phyloP scores from a whole-genome alignment of 352 stramenopile genomes.

The Pythium phragmiticola region DNA sequence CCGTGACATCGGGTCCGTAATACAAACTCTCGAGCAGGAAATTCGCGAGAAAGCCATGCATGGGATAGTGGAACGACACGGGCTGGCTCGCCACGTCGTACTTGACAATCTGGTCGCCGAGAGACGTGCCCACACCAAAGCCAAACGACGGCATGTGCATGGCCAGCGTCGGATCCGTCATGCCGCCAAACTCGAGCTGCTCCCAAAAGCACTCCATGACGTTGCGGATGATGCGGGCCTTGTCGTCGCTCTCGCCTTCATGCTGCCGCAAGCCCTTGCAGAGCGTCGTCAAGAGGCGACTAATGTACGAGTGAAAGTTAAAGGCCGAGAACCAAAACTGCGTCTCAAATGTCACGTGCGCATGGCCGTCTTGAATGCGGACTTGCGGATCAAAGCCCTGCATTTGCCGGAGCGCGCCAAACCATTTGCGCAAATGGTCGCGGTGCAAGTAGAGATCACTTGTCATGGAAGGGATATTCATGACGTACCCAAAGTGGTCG shows the following conservation, averaged over 20 bases:
- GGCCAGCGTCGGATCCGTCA: slow-evolving; percentile 43
- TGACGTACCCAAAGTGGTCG: slow-evolving; percentile 94
- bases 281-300: slow-evolving; percentile 57
- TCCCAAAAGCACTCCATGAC: slow-evolving; percentile 75
- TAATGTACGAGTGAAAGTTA: slow-evolving; percentile 81
- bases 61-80: slow-evolving; percentile 89
- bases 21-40: slow-evolving; percentile 82
- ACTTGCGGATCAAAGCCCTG: slow-evolving; percentile 79
- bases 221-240: slow-evolving; percentile 65
- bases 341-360: slow-evolving; percentile 95
- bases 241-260: slow-evolving; percentile 36
- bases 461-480: slow-evolving; percentile 87
- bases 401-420: slow-evolving; percentile 65
- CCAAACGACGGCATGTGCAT: slow-evolving; percentile 64
- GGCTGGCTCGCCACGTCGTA: slow-evolving; percentile 69
- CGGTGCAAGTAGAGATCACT: slow-evolving; percentile 52
- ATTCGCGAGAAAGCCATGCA: slow-evolving; percentile 82
- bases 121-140: slow-evolving; percentile 46
- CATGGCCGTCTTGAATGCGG: slow-evolving; percentile 69
- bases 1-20: slow-evolving; percentile 42
- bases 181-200: slow-evolving; percentile 50
- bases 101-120: slow-evolving; percentile 60
- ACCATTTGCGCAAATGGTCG: slow-evolving; percentile 69
- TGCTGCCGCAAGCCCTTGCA: slow-evolving; percentile 65
- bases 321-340: slow-evolving; percentile 93